Evolutionary conservation across 345 rosid species (phyloP), one percentile per base, ranked within the genome.

Genomic region (Barbarea vulgaris): DNA sequence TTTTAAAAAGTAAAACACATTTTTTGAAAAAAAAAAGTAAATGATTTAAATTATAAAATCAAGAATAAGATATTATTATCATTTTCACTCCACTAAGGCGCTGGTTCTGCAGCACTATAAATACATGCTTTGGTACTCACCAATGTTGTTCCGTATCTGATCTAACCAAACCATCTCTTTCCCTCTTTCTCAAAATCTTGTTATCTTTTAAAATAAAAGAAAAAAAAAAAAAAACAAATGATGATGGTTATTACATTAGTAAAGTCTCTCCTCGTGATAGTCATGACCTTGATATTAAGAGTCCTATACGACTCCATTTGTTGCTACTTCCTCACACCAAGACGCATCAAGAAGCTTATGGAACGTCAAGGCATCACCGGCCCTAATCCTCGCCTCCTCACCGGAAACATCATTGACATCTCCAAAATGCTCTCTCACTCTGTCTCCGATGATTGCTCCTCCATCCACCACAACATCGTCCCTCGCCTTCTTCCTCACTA

Each of bases 291-390:
- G 34, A 37, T 79, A 15, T 3, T 82, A 9, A 89, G 81, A 72
- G 64, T 86, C 69, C 84, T 81, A 17, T 80, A 84, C 56, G 87
- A 82, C 24, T 84, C 88, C 39, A 28, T 90, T 74, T 86, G 84
- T 30, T 90, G 88, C 33, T 92, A 95, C 82, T 84, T 67, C 75
- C 37, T 89, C 47, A 88, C 76, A 19, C 99, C 98, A 11, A 86
- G 86, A 76, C 93, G 94, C 76, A 92, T 95, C 84, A 84, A 72
- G 51, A 87, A 79, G 46, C 67, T 82, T 2, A 90, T 95, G 98
- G 88, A 77, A 64, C 82, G 77, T 80, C 99, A 95, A 87, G 99
- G 96, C 0, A 93, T 95, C 74, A 85, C 82, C 80, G 99, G 99
- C 39, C 99, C 99, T 6, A 78, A 77, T 18, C 93, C 98, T 22